Base-by-base conservation (phyloP, 768 basidiomycete genomes). In the Amanita rubescens region DNA sequence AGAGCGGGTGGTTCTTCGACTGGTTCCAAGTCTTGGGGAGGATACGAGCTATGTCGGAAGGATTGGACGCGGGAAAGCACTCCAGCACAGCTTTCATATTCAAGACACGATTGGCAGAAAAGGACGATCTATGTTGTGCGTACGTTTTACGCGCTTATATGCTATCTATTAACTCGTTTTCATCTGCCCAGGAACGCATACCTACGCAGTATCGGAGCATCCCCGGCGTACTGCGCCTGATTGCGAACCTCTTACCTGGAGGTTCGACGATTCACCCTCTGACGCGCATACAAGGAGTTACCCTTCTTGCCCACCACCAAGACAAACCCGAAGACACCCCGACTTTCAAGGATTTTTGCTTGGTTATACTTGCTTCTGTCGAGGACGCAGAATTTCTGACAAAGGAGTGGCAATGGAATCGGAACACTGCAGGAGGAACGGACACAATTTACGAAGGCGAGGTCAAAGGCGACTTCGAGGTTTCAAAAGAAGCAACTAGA, bases 281-380 rank as follows among this genome's bases (percentile, higher is more conserved):
- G 4, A 39, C 62, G 19, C 67, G 65, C 19, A 61, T 90, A 4
- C 82, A 90, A 61, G 57, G 63, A 34, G 70, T 92, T 38, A 56
- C 66, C 1, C 72, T 87, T 24, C 85, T 82, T 11, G 71, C 78
- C 0, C 85, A 90, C 59, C 77, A 84, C 62, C 75, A 78, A 45
- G 86, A 87, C 62, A 73, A 72, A 48, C 75, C 78, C 12, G 78
- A 68, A 2, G 74, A 76, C 22, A 58, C 67, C 12, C 80, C 84
- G 2, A 77, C 75, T 51, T 84, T 77, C 65, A 90, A 85, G 70
- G 85, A 86, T 1, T 91, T 90, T 57, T 87, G 87, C 0, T 76
- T 92, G 25, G 69, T 91, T 51, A 80, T 80, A 0, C 69, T 91
- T 41, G 64, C 71, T 2, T 54, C 66, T 4, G 33, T 62, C 1